Percentiles rank a stretch among this genome's conserved stretches.
phyloP scores from a whole-genome alignment of 148 eudicot species.

The Tetragonia tetragonoides region DNA sequence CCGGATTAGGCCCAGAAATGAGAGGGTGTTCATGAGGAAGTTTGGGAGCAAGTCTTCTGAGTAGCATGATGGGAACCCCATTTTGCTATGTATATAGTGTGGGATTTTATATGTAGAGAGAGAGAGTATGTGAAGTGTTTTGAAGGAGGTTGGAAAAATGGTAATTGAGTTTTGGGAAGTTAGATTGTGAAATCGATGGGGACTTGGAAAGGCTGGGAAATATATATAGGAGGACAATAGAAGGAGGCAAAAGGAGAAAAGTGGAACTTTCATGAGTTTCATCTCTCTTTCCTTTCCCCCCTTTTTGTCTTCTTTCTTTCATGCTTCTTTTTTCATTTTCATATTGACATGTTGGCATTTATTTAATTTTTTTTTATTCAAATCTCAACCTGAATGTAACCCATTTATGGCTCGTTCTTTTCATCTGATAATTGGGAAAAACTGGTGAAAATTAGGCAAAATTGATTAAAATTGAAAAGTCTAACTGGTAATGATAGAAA shows the following conservation, averaged over 20 bases:
- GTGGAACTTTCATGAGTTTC: background rate
- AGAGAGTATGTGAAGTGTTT: too few species aligned
- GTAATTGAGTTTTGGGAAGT: too few species aligned
- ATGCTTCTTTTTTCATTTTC: background rate
- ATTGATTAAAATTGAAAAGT: too few species aligned
- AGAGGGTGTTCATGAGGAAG: conserved; percentile 43
- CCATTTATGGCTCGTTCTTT: too few species aligned
- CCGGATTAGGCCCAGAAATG: conserved; percentile 41
- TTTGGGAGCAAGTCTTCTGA: conserved; percentile 56
- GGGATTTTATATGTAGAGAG: background rate
- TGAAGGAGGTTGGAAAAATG: background rate
- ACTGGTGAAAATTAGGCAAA: too few species aligned
- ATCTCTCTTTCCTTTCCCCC: background rate
- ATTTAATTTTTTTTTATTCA: too few species aligned
- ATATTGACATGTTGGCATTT: background rate
- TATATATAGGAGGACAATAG: background rate
- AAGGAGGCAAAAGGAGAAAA: too few species aligned
- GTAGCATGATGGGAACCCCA: conserved; percentile 65
- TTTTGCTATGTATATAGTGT: conserved; percentile 20
- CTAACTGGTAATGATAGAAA: too few species aligned
- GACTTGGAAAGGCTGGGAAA: background rate
- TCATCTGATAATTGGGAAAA: too few species aligned
- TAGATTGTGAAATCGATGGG: background rate
- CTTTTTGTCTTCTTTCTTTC: background rate
- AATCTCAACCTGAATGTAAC: too few species aligned